Percentiles rank a stretch among this genome's conserved stretches.
Conservation (phyloP, 2,329 filamentous ascomycete species). For the Cryphonectria naterciae region DNA sequence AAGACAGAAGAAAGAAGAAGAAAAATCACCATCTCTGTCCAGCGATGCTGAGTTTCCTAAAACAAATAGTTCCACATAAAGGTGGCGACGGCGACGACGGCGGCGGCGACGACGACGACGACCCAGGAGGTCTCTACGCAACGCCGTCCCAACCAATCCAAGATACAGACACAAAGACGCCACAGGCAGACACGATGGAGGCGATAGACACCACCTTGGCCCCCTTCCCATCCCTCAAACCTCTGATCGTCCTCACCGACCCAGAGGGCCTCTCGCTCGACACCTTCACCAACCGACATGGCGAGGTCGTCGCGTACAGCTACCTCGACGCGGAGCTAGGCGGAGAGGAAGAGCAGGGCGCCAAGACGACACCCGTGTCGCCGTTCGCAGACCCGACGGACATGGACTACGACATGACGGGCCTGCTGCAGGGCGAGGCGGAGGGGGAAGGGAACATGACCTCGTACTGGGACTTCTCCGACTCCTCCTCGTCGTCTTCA, state of each 20-base stretch:
- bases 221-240: neutral
- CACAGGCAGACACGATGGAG: neutral
- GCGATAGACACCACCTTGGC: neutral
- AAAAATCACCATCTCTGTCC: neutral
- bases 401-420: slow-evolving; percentile 4
- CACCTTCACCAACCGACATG: slow-evolving; percentile 2
- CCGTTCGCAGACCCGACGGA: slow-evolving; percentile 14
- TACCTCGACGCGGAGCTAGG: neutral
- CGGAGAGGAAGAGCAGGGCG: neutral
- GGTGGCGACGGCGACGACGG: no score
- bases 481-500: neutral
- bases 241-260: slow-evolving; percentile 8
- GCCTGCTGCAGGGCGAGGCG: slow-evolving; percentile 5
- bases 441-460: neutral
- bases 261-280: slow-evolving; percentile 9
- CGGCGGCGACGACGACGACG: neutral
- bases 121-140: neutral
- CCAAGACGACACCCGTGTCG: neutral
- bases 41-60: neutral
- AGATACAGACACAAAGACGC: neutral
- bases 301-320: neutral
- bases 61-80: neutral
- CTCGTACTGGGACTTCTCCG: slow-evolving; percentile 11
- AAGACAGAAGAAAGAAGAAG: neutral
- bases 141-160: neutral